These are phyloP conservation scores for Marvania coccoides DNA, from an alignment of 139 green algal genomes.

Conservation along the genomic window DNA sequence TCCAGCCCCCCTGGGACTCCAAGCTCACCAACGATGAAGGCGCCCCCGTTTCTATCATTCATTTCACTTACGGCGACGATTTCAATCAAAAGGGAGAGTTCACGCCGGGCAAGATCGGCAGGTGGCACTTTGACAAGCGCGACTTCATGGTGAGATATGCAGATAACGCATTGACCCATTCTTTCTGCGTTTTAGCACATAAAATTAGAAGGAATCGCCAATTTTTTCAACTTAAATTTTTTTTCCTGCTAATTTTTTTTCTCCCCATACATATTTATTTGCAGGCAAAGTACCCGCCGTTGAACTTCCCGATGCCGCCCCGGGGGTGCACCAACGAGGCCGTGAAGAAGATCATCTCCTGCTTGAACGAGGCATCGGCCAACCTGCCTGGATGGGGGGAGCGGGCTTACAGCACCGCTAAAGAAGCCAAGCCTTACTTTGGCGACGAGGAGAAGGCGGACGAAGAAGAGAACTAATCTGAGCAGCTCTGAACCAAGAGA, in stretches of 20 bases:
- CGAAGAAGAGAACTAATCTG: neutral
- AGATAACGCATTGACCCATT: neutral
- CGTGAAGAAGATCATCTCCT: conserved; percentile 26
- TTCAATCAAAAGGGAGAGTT: conserved; percentile 39
- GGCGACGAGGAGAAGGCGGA: neutral
- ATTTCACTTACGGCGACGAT: conserved; percentile 74
- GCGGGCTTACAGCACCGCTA: neutral
- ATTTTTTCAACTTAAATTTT: neutral
- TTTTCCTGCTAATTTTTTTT: neutral
- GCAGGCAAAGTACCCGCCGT: conserved; percentile 18
- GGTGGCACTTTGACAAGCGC: conserved; percentile 70
- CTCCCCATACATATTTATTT: neutral
- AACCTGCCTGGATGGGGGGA: conserved; percentile 19
- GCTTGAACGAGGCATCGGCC: conserved; percentile 36
- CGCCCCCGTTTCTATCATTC: conserved; percentile 45
- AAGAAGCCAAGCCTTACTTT: conserved; percentile 1
- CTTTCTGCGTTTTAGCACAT: neutral
- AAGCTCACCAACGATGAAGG: conserved; percentile 13
- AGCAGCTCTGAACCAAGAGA: conserved; percentile 3
- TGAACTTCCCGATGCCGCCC: conserved; percentile 39
- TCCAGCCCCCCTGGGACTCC: conserved; percentile 65
- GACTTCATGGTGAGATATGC: conserved; percentile 24
- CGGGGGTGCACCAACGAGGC: conserved; percentile 25
- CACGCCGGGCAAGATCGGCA: conserved; percentile 35
- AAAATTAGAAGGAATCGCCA: too few species aligned